Percentiles rank a stretch among this genome's conserved stretches.
Conservation (phyloP, 208 protist species). For the Crithidia bombi region DNA sequence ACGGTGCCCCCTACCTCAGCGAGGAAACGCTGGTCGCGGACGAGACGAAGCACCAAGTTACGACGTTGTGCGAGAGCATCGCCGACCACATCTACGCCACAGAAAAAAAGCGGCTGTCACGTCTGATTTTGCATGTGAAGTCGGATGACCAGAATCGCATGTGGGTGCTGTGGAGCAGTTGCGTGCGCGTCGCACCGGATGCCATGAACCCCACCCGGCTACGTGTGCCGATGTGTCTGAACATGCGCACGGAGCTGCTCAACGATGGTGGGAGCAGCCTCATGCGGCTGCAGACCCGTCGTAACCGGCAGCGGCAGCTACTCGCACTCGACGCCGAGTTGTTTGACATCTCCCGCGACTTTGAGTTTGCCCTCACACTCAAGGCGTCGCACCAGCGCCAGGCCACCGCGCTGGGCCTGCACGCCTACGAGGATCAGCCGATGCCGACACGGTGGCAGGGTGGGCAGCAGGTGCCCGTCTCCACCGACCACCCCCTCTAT, state of each 20-base stretch:
- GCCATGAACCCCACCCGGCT: constrained; percentile 74
- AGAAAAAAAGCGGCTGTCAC: constrained; percentile 84
- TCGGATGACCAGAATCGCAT: constrained; percentile 71
- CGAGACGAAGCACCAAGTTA: constrained; percentile 75
- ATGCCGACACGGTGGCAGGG: constrained; percentile 25
- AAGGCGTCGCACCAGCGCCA: constrained; percentile 74
- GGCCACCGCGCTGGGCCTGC: constrained; percentile 59
- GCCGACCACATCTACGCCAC: constrained; percentile 86
- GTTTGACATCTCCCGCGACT: constrained; percentile 75
- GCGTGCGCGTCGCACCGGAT: constrained; percentile 71
- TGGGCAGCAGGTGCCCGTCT: constrained; percentile 19
- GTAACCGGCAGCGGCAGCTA: constrained; percentile 68
- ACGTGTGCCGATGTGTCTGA: constrained; percentile 66
- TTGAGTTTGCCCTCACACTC: constrained; percentile 71
- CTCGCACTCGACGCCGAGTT: constrained; percentile 79
- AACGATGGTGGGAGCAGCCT: constrained; percentile 73
- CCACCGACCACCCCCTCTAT: constrained; percentile 57
- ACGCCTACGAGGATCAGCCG: constrained; percentile 14
- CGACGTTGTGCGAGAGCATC: constrained; percentile 79
- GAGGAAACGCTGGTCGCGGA: constrained; percentile 83
- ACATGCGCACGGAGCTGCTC: constrained; percentile 71
- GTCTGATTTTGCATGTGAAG: constrained; percentile 85
- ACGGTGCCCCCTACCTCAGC: constrained; percentile 81
- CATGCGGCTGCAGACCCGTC: constrained; percentile 42
- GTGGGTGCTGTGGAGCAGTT: constrained; percentile 88